These are phyloP conservation scores for Talaromyces adpressus DNA, from an alignment of 495 filamentous ascomycete genomes.

Conservation along the genomic window DNA sequence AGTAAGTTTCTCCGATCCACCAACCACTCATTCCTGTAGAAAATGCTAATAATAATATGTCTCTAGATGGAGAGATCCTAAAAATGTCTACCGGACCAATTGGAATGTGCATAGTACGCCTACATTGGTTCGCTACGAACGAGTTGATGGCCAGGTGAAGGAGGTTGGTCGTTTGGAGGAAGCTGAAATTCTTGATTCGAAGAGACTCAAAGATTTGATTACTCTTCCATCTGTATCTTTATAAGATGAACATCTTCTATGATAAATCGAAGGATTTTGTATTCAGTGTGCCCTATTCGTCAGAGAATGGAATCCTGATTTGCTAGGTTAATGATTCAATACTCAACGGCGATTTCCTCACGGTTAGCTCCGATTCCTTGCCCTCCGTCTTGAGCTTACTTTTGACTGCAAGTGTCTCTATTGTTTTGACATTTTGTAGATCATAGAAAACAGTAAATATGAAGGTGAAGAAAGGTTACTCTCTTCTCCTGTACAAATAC, in stretches of 20 bases:
- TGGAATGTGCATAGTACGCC: slow-evolving; percentile 22
- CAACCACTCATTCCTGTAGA: background rate
- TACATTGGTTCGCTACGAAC: slow-evolving; percentile 22
- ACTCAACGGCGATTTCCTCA: too few species aligned
- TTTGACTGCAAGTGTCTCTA: too few species aligned
- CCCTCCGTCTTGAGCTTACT: too few species aligned
- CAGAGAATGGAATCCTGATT: background rate
- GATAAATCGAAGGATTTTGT: too few species aligned
- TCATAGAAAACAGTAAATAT: too few species aligned
- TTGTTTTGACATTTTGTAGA: too few species aligned
- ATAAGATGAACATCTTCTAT: background rate
- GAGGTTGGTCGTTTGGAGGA: slow-evolving; percentile 23
- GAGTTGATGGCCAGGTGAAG: slow-evolving; percentile 17
- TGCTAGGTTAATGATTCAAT: background rate
- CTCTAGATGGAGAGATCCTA: slow-evolving; percentile 21
- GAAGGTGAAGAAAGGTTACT: too few species aligned
- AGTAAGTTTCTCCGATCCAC: slow-evolving; percentile 14
- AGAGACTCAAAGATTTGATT: slow-evolving; percentile 11
- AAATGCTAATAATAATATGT: slow-evolving; percentile 1
- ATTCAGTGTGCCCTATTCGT: too few species aligned
- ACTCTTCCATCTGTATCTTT: background rate
- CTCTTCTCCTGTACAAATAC: too few species aligned
- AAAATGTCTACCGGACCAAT: slow-evolving; percentile 21
- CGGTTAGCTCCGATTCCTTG: too few species aligned
- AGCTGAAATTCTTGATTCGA: slow-evolving; percentile 22